A percentile compares a stretch with the other conserved stretches of the same genome.
Conservation (phyloP, 1,139 yeast genomes). For the Hyphopichia khmerensis region DNA sequence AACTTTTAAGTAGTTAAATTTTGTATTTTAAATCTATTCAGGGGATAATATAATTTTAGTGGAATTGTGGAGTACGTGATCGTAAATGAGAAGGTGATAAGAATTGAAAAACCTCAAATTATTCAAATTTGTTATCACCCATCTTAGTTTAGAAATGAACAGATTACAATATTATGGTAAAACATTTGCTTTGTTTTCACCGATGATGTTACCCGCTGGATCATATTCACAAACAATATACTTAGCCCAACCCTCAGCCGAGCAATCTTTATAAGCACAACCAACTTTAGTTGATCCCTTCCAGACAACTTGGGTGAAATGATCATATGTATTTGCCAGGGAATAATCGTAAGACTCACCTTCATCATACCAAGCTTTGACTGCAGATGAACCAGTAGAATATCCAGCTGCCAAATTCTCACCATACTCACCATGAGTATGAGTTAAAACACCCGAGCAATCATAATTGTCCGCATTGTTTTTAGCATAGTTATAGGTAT, state of each 20-base stretch:
- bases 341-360: conserved; percentile 55
- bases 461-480: conserved; percentile 61
- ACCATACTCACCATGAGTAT: conserved; percentile 79
- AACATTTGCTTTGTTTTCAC: conserved; percentile 51
- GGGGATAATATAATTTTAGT: too few species aligned
- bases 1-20: too few species aligned
- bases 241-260: conserved; percentile 38
- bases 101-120: background rate
- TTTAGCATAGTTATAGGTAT: conserved; percentile 65
- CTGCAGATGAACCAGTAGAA: conserved; percentile 51
- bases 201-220: conserved; percentile 46
- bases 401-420: conserved; percentile 85
- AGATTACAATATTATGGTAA: too few species aligned
- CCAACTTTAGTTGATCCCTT: conserved; percentile 66
- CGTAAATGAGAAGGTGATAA: background rate
- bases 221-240: conserved; percentile 50
- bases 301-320: conserved; percentile 89
- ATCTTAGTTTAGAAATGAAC: background rate
- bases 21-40: too few species aligned
- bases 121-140: background rate
- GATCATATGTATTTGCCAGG: conserved; percentile 44
- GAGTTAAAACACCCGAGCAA: conserved; percentile 68
- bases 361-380: conserved; percentile 84
- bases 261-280: conserved; percentile 55
- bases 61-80: too few species aligned